Evolutionary conservation across 1,139 yeast species (phyloP).

Genomic region (Lizanozyma gosingica): DNA sequence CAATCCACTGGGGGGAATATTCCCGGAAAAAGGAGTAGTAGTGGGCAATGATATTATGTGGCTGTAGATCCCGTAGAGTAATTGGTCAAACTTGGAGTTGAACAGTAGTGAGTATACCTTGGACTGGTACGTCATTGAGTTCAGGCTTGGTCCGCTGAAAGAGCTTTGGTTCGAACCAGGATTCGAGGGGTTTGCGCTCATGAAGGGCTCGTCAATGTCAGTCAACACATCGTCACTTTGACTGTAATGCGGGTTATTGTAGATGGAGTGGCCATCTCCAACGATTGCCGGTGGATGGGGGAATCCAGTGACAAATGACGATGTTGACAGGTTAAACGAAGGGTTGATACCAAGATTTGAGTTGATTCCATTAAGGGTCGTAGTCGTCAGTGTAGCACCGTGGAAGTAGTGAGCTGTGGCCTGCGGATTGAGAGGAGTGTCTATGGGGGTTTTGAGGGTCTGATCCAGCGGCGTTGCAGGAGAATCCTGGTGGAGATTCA

Average conservation of each 20-base stretch:
- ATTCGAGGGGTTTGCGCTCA: too few species aligned
- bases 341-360: background rate
- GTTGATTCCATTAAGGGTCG: background rate
- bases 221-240: constrained; percentile 38
- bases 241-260: constrained; percentile 24
- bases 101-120: constrained; percentile 28
- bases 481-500: constrained; percentile 13
- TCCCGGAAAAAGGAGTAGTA: constrained; percentile 38
- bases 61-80: constrained; percentile 27
- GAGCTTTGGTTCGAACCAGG: background rate
- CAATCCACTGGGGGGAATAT: constrained; percentile 37
- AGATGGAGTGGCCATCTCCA: constrained; percentile 11
- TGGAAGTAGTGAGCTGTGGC: constrained; percentile 3
- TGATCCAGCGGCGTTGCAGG: constrained; percentile 43
- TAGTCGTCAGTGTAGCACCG: constrained; percentile 1
- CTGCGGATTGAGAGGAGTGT: constrained; percentile 16
- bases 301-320: constrained; percentile 3
- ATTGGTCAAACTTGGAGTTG: constrained; percentile 29
- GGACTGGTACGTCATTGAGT: constrained; percentile 10
- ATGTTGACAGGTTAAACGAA: constrained; percentile 6
- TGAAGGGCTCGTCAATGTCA: constrained; percentile 27
- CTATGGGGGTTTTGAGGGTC: constrained; percentile 34
- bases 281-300: constrained; percentile 2
- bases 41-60: constrained; percentile 34
- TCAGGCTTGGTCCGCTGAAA: constrained; percentile 6